These are phyloP conservation scores for Pseudogymnoascus sp. DNA, from an alignment of 2,329 filamentous ascomycete genomes.

Conservation along the genomic window DNA sequence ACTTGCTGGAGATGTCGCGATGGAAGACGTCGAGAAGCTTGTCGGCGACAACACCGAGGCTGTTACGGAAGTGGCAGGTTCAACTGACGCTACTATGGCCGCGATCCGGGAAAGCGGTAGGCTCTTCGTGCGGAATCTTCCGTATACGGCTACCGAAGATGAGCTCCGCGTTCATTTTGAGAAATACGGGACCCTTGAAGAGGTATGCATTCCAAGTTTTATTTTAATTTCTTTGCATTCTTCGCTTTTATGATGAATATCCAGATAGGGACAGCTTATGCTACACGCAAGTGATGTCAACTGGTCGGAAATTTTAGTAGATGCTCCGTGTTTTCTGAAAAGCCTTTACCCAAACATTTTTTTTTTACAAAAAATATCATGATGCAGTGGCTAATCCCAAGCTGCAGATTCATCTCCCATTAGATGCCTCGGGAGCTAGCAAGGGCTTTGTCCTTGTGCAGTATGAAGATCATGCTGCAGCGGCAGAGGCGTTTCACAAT, in stretches of 20 bases:
- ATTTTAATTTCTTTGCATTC: slow-evolving; percentile 20
- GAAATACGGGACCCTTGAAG: slow-evolving; percentile 68
- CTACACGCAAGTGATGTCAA: slow-evolving; percentile 80
- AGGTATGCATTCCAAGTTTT: slow-evolving; percentile 57
- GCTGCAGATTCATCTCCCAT: slow-evolving; percentile 74
- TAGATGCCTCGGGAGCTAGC: slow-evolving; percentile 63
- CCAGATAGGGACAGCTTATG: slow-evolving; percentile 99
- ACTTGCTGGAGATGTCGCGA: slow-evolving; percentile 12
- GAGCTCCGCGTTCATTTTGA: slow-evolving; percentile 68
- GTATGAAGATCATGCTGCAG: slow-evolving; percentile 64
- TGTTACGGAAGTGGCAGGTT: slow-evolving; percentile 11
- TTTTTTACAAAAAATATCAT: not conserved
- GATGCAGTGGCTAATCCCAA: slow-evolving; percentile 13
- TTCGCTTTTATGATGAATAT: slow-evolving; percentile 74
- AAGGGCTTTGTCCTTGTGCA: slow-evolving; percentile 90
- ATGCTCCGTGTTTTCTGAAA: slow-evolving; percentile 82
- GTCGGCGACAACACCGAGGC: slow-evolving; percentile 5
- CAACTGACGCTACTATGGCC: slow-evolving; percentile 38
- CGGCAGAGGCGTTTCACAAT: slow-evolving; percentile 69
- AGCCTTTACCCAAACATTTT: slow-evolving; percentile 24
- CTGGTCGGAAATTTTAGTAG: slow-evolving; percentile 99
- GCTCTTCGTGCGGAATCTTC: slow-evolving; percentile 82
- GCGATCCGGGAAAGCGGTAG: slow-evolving; percentile 66
- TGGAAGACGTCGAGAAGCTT: slow-evolving; percentile 13
- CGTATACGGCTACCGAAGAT: slow-evolving; percentile 70